These are phyloP conservation scores for Lepidium aucheri DNA, from an alignment of 345 rosid genomes.

Conservation along the genomic window DNA sequence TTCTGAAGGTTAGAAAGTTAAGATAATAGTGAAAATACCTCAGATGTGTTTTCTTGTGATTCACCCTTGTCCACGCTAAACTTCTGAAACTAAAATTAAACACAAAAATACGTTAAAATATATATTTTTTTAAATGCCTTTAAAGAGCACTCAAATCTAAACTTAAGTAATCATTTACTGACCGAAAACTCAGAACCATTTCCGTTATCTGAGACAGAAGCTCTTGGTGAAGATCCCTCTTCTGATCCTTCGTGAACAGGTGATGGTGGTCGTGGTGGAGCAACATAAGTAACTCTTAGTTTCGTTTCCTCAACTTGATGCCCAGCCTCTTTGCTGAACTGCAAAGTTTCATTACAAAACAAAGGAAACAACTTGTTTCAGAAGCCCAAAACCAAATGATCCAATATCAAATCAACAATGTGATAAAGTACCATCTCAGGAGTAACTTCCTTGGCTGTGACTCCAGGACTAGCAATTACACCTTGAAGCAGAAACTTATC, in stretches of 20 bases:
- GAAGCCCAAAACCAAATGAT: not conserved
- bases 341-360: conserved; percentile 13
- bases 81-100: conserved; percentile 19
- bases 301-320: conserved; percentile 63
- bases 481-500: conserved; percentile 87
- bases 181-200: conserved; percentile 50
- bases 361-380: not conserved
- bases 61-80: conserved; percentile 21
- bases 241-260: conserved; percentile 90
- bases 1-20: not conserved
- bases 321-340: conserved; percentile 68
- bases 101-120: not conserved
- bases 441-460: conserved; percentile 50
- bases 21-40: conserved; percentile 30
- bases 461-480: conserved; percentile 45
- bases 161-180: conserved; percentile 18
- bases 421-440: conserved; percentile 51
- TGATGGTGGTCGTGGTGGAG: conserved; percentile 71
- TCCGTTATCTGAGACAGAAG: conserved; percentile 51
- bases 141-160: not conserved
- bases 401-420: not conserved
- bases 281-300: conserved; percentile 62
- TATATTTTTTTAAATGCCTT: not conserved
- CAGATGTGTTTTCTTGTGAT: conserved; percentile 35
- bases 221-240: conserved; percentile 70